phyloP scores from a whole-genome alignment of 164 flowering plant genomes.

The Chloranthus sessilifolius region DNA sequence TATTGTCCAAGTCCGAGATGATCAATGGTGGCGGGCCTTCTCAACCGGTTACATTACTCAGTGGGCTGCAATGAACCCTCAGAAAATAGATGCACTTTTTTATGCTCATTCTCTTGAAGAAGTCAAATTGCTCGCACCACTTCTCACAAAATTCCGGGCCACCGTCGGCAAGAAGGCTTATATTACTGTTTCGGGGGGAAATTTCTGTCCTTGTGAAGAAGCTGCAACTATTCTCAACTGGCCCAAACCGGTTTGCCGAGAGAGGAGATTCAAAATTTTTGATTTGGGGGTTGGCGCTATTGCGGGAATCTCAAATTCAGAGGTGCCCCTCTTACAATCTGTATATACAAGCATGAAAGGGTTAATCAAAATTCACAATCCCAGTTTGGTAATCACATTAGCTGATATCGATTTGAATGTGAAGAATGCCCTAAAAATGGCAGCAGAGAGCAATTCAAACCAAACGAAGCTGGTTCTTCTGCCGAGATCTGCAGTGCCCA shows the following conservation, averaged over 20 bases:
- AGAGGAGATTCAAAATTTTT: conserved; percentile 87
- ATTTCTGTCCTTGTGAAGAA: conserved; percentile 82
- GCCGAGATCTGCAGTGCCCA: conserved; percentile 66
- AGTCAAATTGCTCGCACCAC: conserved; percentile 68
- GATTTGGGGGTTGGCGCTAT: conserved; percentile 66
- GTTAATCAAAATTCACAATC: conserved; percentile 79
- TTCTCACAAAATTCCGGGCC: conserved; percentile 74
- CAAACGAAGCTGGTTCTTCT: conserved; percentile 46
- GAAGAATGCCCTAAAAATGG: conserved; percentile 82
- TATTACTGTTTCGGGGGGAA: conserved; percentile 77
- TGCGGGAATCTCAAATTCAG: conserved; percentile 59
- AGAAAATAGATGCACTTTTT: conserved; percentile 84
- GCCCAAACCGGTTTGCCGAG: conserved; percentile 82
- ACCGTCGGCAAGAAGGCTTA: conserved; percentile 90
- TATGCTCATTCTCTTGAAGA: conserved; percentile 82
- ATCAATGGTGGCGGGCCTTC: conserved; percentile 96
- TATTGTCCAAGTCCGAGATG: conserved; percentile 81
- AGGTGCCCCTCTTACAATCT: conserved; percentile 75
- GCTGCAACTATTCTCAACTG: conserved; percentile 71
- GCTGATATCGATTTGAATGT: conserved; percentile 63
- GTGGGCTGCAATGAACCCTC: conserved; percentile 97
- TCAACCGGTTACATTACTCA: conserved; percentile 88
- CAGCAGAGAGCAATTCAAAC: conserved; percentile 44
- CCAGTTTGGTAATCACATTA: conserved; percentile 73
- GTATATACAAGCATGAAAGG: conserved; percentile 92